Percentiles rank a stretch among this genome's conserved stretches.
Conservation (phyloP, 495 filamentous ascomycete species). For the Jackrogersella minutella region DNA sequence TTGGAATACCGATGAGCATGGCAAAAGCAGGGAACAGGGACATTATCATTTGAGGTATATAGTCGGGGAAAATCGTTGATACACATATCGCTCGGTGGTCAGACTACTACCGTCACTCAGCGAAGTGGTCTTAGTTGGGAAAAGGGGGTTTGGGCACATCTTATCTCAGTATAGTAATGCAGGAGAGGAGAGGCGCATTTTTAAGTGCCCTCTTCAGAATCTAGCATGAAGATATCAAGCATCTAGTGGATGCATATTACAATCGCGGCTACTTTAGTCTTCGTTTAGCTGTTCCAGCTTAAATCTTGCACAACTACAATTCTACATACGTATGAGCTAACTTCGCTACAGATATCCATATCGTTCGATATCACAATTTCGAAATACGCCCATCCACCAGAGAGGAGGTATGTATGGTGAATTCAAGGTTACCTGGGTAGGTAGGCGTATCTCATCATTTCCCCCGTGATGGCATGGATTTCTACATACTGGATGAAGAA, state of each 20-base stretch:
- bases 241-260: slow-evolving; percentile 30
- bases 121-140: background rate
- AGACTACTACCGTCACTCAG: background rate
- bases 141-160: slow-evolving; percentile 9
- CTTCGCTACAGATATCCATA: slow-evolving; percentile 8
- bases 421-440: background rate
- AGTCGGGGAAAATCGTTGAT: background rate
- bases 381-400: background rate
- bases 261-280: background rate
- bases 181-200: slow-evolving; percentile 29
- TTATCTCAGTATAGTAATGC: slow-evolving; percentile 42
- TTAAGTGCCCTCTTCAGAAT: slow-evolving; percentile 24
- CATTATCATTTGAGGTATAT: slow-evolving; percentile 2
- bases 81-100: slow-evolving; percentile 6
- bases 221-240: slow-evolving; percentile 33
- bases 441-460: background rate
- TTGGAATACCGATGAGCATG: slow-evolving; percentile 12
- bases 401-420: background rate
- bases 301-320: background rate
- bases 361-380: background rate
- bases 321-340: slow-evolving; percentile 13
- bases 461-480: background rate
- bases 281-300: background rate
- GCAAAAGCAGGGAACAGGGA: background rate
- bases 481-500: background rate